phyloP scores from a whole-genome alignment of 352 stramenopile species.

The Phytopythium aichiense region DNA sequence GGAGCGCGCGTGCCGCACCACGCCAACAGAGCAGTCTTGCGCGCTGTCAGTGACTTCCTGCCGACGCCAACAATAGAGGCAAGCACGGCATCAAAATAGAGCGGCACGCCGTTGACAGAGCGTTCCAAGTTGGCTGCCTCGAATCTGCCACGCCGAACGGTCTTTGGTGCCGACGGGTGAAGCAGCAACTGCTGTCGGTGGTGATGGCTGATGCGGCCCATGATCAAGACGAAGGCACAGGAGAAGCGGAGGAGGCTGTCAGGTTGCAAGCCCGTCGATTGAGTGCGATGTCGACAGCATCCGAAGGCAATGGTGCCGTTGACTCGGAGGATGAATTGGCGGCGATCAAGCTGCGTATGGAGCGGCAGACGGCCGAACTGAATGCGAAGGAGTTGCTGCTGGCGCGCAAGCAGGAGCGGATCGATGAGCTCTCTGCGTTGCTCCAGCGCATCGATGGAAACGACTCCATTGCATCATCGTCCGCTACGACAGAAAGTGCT shows the following conservation, averaged over 20 bases:
- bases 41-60: not conserved
- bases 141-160: not conserved
- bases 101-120: not conserved
- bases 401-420: constrained; percentile 48
- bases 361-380: constrained; percentile 58
- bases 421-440: constrained; percentile 52
- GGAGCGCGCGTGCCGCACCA: not conserved
- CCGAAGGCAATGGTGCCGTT: not conserved
- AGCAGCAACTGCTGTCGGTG: not conserved
- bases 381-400: constrained; percentile 70
- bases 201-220: not conserved
- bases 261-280: not conserved
- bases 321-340: constrained; percentile 17
- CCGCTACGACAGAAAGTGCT: constrained; percentile 8
- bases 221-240: not conserved
- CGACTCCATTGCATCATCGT: not conserved
- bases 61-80: not conserved
- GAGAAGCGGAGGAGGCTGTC: not conserved
- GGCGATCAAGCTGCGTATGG: constrained; percentile 43
- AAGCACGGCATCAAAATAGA: not conserved
- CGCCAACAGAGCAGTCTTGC: not conserved
- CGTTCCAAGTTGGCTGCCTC: not conserved
- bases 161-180: not conserved
- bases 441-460: constrained; percentile 13
- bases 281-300: not conserved